Conservation (phyloP, 345 rosid genomes). For the Gynandropsis gynandra region DNA sequence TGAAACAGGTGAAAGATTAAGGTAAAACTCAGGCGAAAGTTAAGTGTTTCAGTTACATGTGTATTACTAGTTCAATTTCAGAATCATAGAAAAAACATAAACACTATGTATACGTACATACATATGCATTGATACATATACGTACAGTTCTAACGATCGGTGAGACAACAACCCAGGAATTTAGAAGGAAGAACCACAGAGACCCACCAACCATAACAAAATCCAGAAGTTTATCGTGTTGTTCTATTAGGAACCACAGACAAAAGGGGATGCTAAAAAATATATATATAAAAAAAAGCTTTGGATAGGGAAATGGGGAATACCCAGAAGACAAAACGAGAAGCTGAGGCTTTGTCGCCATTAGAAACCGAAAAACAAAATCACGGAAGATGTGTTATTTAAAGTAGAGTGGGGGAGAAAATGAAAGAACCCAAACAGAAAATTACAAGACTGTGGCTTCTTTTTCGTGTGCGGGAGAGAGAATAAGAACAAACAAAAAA, state of each 20-base stretch:
- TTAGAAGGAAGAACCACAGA: slow-evolving; percentile 19
- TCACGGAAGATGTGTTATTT: slow-evolving; percentile 24
- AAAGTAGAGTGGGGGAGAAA: neutral
- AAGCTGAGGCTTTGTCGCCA: slow-evolving; percentile 43
- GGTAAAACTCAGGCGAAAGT: too few species aligned
- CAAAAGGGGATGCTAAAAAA: slow-evolving; percentile 17
- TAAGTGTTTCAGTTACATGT: slow-evolving; percentile 15
- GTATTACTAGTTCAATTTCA: neutral
- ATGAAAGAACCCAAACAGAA: slow-evolving; percentile 50
- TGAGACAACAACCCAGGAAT: slow-evolving; percentile 21
- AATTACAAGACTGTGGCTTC: slow-evolving; percentile 23
- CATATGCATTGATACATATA: neutral
- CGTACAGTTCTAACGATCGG: neutral
- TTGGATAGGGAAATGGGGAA: slow-evolving; percentile 27
- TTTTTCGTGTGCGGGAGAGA: neutral
- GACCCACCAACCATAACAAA: too few species aligned
- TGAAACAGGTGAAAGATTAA: slow-evolving; percentile 17
- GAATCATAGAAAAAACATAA: slow-evolving; percentile 8
- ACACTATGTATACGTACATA: too few species aligned
- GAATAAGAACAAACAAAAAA: slow-evolving; percentile 31
- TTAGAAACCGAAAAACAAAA: too few species aligned
- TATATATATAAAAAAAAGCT: too few species aligned
- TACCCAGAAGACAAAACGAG: slow-evolving; percentile 55
- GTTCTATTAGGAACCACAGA: too few species aligned
- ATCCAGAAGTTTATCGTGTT: slow-evolving; percentile 27